Evolutionary conservation across 495 filamentous ascomycete genomes (phyloP).

Genomic region (Daldinia decipiens): DNA sequence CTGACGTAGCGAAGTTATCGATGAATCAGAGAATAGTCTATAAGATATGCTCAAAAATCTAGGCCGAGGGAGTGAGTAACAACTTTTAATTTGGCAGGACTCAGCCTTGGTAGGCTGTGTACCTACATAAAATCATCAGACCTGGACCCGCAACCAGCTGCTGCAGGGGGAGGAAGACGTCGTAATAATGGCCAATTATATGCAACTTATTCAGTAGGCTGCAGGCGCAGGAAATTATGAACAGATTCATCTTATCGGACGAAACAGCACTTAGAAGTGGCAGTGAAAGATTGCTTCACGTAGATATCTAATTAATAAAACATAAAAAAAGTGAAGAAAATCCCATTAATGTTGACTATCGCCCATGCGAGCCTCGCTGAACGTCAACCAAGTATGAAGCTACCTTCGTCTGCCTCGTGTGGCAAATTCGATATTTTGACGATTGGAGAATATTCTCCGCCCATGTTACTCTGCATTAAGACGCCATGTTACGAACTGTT

Average conservation of each 20-base stretch:
- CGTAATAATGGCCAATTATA: constrained; percentile 17
- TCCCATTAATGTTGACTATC: background rate
- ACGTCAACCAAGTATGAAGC: background rate
- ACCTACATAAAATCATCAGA: background rate
- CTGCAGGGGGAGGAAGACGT: background rate
- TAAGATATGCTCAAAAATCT: background rate
- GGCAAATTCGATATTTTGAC: too few species aligned
- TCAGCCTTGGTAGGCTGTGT: background rate
- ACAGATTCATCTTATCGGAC: too few species aligned
- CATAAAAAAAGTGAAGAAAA: background rate
- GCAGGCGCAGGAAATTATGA: too few species aligned
- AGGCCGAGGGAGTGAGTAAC: background rate
- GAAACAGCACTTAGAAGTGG: background rate
- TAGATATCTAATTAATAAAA: background rate
- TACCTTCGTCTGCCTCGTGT: too few species aligned
- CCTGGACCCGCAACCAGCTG: background rate
- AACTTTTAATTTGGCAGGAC: background rate
- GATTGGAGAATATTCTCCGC: background rate
- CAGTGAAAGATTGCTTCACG: background rate
- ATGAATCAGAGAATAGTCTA: background rate
- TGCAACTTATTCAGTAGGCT: background rate
- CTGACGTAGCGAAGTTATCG: background rate
- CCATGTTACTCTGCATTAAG: background rate
- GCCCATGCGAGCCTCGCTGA: background rate
- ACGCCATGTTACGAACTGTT: background rate